Evolutionary conservation across 1,139 yeast genomes (phyloP).

Genomic region (Zygoascus sp.): DNA sequence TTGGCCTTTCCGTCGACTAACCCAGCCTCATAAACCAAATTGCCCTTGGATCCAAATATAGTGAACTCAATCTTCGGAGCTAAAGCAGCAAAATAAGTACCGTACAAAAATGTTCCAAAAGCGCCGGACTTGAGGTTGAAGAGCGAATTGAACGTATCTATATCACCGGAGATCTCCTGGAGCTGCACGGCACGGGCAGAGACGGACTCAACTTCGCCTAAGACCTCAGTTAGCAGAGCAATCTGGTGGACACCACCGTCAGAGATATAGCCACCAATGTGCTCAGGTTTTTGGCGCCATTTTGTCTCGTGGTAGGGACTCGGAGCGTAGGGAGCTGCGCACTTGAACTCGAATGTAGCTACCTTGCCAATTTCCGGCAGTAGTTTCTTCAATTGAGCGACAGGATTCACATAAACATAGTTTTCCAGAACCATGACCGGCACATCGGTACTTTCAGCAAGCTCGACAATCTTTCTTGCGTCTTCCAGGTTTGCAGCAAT

Average conservation of each 20-base stretch:
- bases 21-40: conserved; percentile 49
- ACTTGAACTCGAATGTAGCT: conserved; percentile 68
- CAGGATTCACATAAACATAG: conserved; percentile 67
- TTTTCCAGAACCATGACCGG: conserved; percentile 81
- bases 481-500: conserved; percentile 79
- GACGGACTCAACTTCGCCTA: conserved; percentile 66
- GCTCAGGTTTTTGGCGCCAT: conserved; percentile 89
- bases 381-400: conserved; percentile 48
- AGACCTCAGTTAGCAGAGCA: conserved; percentile 73
- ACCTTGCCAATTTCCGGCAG: conserved; percentile 71
- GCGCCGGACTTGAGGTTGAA: conserved; percentile 56
- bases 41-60: conserved; percentile 75
- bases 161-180: conserved; percentile 70
- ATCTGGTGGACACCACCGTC: conserved; percentile 96
- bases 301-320: conserved; percentile 53
- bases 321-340: conserved; percentile 77
- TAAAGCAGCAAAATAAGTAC: conserved; percentile 82
- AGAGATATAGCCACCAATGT: conserved; percentile 82
- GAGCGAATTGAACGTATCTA: conserved; percentile 72
- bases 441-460: conserved; percentile 52
- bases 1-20: conserved; percentile 42
- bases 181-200: conserved; percentile 73
- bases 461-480: conserved; percentile 69
- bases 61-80: conserved; percentile 61
- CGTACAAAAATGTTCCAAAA: conserved; percentile 86